Evolutionary conservation across 106 monocot genomes (phyloP), one percentile per base, ranked within the genome.

Genomic region (Hemerocallis citrina): DNA sequence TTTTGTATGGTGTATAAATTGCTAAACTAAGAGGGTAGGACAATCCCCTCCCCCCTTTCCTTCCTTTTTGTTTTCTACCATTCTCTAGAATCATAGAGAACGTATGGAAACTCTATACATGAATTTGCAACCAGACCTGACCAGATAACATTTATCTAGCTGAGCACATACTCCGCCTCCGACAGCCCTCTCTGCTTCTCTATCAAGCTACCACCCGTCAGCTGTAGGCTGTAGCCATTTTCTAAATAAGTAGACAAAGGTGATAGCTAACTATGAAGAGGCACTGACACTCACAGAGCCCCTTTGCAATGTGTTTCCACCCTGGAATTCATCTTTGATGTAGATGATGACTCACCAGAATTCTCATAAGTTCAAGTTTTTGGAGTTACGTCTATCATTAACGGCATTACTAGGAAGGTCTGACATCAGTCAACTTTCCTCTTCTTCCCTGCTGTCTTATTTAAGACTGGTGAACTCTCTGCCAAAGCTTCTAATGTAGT

Each of bases 371-470:
- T 52, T 52, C 40, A 63, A n/a, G n/a, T n/a, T 51, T 20, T 57
- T 3, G 31, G 55, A n/a, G 30, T 43, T 62, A 29, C 4, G 44
- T 62, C 16, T 43, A 17, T 14, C 38, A 38, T 0, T 29, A 54
- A 57, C n/a, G 35, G 44, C 33, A 62, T 60, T 27, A 48, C 40
- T 68, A 85, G 7, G 68, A 72, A 28, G 44, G 31, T 66, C 55
- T 62, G 36, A 34, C 64, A 57, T 94, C 94, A 30, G 43, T 17
- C 29, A 32, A 85, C 87, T 77, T 84, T 96, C 25, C 59, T 59
- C 40, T 79, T 72, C 72, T 81, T 91, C 72, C 71, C 86, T 45
- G 77, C 73, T 7, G 32, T 17, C 78, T 73, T 86, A 64, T 16
- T 72, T 46, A 34, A 37, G 24, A 60, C 4, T 44, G 67, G 84